Conservation (phyloP, 192 early-diverging fungal genomes). For the Pilobolus umbonatus region DNA sequence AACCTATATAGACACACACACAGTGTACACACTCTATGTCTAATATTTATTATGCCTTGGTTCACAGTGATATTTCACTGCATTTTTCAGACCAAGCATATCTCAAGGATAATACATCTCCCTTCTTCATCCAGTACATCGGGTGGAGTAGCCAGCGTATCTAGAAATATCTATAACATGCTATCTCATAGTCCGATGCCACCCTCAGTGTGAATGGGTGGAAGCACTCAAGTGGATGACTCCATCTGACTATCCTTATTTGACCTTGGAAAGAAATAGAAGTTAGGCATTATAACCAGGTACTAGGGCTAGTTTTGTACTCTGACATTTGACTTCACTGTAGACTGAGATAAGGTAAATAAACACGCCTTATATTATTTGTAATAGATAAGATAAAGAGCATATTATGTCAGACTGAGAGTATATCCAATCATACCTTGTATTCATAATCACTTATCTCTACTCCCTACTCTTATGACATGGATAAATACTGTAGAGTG, state of each 20-base stretch:
- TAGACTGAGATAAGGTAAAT: conserved; percentile 46
- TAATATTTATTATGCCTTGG: background rate
- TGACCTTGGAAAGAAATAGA: conserved; percentile 53
- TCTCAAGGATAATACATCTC: conserved; percentile 65
- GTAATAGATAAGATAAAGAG: too few species aligned
- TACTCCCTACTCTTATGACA: too few species aligned
- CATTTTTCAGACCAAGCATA: conserved; percentile 10
- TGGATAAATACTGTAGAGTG: too few species aligned
- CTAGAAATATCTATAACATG: background rate
- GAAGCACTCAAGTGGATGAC: conserved; percentile 53
- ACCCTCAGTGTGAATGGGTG: conserved; percentile 51
- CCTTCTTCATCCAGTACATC: conserved; percentile 66
- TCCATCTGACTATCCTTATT: conserved; percentile 66
- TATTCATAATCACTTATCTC: too few species aligned
- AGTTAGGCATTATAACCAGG: conserved; percentile 72
- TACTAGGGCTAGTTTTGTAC: conserved; percentile 54
- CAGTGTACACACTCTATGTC: too few species aligned
- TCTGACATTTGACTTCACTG: conserved; percentile 75
- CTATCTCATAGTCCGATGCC: conserved; percentile 44
- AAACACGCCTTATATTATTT: too few species aligned
- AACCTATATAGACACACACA: conserved; percentile 37
- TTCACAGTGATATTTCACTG: background rate
- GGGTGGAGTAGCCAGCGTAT: conserved; percentile 11
- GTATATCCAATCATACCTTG: too few species aligned
- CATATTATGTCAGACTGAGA: too few species aligned